phyloP scores from a whole-genome alignment of 306 rosid genomes.

The Lotus japonicus region DNA sequence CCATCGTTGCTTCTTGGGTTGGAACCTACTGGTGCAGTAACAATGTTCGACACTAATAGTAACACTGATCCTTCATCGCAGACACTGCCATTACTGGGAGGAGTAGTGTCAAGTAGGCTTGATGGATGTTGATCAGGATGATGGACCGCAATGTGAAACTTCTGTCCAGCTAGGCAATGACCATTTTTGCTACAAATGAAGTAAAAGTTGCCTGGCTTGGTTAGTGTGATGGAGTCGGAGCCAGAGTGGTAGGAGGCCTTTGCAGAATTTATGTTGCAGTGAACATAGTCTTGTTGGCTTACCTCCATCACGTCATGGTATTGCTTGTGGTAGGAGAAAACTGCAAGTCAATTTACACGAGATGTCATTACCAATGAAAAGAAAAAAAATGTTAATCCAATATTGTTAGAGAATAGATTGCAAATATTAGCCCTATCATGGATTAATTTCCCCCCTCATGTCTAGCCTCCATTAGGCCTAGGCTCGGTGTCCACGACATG shows the following conservation, averaged over 20 bases:
- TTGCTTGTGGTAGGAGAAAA: constrained; percentile 16
- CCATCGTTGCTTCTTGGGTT: background rate
- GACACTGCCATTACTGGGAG: too few relatives aligned
- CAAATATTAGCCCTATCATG: too few relatives aligned
- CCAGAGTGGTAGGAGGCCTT: background rate
- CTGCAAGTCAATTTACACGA: constrained; percentile 3
- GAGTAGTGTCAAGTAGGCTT: background rate
- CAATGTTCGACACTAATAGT: too few relatives aligned
- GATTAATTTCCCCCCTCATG: too few relatives aligned
- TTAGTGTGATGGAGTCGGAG: background rate
- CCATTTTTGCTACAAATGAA: constrained; percentile 26
- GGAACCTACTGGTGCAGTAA: background rate
- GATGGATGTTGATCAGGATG: background rate
- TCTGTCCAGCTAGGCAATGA: constrained; percentile 27
- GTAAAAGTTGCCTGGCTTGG: constrained; percentile 18
- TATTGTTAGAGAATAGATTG: too few relatives aligned
- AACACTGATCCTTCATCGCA: too few relatives aligned
- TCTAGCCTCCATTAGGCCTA: too few relatives aligned
- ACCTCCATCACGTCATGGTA: constrained; percentile 27
- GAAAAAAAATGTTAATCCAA: too few relatives aligned
- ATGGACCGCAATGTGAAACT: constrained; percentile 28
- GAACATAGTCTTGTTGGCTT: background rate
- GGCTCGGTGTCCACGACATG: too few relatives aligned
- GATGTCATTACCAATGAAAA: too few relatives aligned
- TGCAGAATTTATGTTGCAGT: constrained; percentile 24